Evolutionary conservation across 352 stramenopile species (phyloP).

Genomic region (Aphanomyces invadans): DNA sequence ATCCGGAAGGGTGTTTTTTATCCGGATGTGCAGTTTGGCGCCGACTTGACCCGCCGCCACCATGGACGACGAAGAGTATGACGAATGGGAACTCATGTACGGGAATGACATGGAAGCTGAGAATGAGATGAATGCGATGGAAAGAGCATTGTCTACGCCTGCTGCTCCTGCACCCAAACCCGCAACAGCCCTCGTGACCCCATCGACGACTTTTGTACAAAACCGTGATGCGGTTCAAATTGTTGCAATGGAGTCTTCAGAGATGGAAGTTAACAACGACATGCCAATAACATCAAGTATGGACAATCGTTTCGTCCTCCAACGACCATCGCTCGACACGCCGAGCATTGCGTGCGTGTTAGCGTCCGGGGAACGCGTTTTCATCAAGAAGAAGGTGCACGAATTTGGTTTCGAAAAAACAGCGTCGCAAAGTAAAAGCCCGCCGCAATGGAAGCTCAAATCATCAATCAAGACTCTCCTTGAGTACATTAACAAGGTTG

Average conservation of each 20-base stretch:
- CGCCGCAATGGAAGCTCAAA: slow-evolving; percentile 16
- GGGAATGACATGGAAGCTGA: slow-evolving; percentile 69
- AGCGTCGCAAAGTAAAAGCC: background rate
- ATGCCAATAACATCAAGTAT: no score
- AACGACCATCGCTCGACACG: slow-evolving; percentile 22
- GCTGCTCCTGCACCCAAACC: slow-evolving; percentile 24
- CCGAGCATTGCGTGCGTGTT: slow-evolving; percentile 31
- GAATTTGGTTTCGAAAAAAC: slow-evolving; percentile 44
- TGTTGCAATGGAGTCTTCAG: no score
- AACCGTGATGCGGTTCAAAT: no score
- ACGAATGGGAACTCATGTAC: slow-evolving; percentile 83
- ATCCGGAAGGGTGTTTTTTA: background rate
- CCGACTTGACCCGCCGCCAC: slow-evolving; percentile 37
- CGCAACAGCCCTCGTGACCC: slow-evolving; percentile 23
- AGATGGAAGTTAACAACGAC: no score
- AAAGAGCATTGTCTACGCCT: slow-evolving; percentile 16
- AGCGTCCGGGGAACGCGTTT: slow-evolving; percentile 28
- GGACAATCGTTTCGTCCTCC: slow-evolving; percentile 19
- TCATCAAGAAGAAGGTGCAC: slow-evolving; percentile 32
- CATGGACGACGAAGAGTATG: slow-evolving; percentile 42
- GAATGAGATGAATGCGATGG: slow-evolving; percentile 33
- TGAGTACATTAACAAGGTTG: slow-evolving; percentile 28
- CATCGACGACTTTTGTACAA: background rate
- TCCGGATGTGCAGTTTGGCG: slow-evolving; percentile 6
- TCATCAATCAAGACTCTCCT: slow-evolving; percentile 25